Evolutionary conservation across 345 rosid genomes (phyloP).

Genomic region (Populus deltoides): DNA sequence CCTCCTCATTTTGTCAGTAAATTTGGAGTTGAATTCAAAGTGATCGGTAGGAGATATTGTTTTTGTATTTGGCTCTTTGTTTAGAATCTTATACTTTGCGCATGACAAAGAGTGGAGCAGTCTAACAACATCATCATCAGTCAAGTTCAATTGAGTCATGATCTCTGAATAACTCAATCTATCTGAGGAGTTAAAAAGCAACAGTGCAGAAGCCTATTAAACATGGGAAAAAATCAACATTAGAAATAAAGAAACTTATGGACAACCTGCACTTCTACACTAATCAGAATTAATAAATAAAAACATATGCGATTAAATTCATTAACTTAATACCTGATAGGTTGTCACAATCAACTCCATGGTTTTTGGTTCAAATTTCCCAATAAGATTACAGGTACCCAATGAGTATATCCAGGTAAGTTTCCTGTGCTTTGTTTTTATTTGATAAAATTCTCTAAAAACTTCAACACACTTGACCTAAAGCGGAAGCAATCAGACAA

Average conservation of each 20-base stretch:
- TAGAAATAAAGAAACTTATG: neutral
- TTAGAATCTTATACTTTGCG: conserved; percentile 40
- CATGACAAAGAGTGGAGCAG: conserved; percentile 46
- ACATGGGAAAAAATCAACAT: neutral
- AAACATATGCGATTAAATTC: neutral
- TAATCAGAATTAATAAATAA: neutral
- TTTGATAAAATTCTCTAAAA: conserved; percentile 54
- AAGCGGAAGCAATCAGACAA: neutral
- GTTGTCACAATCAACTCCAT: conserved; percentile 60
- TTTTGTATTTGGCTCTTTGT: conserved; percentile 35
- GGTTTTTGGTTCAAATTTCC: conserved; percentile 54
- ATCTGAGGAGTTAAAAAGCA: conserved; percentile 40
- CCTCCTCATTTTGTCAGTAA: conserved; percentile 41
- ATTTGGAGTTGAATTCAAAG: conserved; percentile 39
- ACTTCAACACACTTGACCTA: conserved; percentile 47
- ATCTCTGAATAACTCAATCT: conserved; percentile 41
- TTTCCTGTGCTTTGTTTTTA: conserved; percentile 51
- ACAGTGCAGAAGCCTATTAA: conserved; percentile 36
- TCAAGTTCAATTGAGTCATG: conserved; percentile 34
- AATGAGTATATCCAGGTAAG: conserved; percentile 70
- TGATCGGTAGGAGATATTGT: conserved; percentile 34
- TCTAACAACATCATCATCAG: conserved; percentile 33
- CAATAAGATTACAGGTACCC: conserved; percentile 59
- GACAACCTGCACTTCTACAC: neutral
- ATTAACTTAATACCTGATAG: conserved; percentile 24